These are phyloP conservation scores for Xylariaceae sp. DNA, from an alignment of 2,329 filamentous ascomycete species.

Conservation along the genomic window DNA sequence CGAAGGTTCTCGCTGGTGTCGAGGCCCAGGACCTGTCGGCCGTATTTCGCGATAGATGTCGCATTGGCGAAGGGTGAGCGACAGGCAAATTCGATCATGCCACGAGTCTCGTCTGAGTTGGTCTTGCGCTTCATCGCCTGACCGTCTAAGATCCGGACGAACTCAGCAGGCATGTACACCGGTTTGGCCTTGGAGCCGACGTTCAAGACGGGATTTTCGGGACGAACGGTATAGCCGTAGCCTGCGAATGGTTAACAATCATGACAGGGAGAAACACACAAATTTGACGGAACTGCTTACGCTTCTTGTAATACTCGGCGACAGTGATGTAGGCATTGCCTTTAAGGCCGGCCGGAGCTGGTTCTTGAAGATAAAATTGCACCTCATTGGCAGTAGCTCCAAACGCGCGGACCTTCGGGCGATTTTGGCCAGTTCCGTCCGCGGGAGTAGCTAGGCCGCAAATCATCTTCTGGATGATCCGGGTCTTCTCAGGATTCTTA, in stretches of 20 bases:
- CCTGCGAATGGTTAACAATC: constrained; percentile 21
- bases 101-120: constrained; percentile 52
- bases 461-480: constrained; percentile 22
- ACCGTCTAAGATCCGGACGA: constrained; percentile 57
- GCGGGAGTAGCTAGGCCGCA: constrained; percentile 28
- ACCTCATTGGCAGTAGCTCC: constrained; percentile 28
- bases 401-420: constrained; percentile 25
- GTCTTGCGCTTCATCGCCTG: constrained; percentile 60
- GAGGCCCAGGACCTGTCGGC: constrained; percentile 53
- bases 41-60: constrained; percentile 54
- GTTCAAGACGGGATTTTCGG: constrained; percentile 57
- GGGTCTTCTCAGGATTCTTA: constrained; percentile 12
- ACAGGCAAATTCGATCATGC: constrained; percentile 70
- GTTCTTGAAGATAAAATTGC: constrained; percentile 29
- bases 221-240: constrained; percentile 29
- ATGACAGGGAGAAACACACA: neutral
- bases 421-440: constrained; percentile 28
- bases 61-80: constrained; percentile 62
- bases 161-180: constrained; percentile 61
- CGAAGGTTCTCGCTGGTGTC: constrained; percentile 37
- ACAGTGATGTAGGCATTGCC: constrained; percentile 33
- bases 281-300: constrained; percentile 29
- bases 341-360: constrained; percentile 26
- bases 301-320: constrained; percentile 39
- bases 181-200: constrained; percentile 53